Conservation (phyloP, 805 yeast species). For the Myxozyma monticola region DNA sequence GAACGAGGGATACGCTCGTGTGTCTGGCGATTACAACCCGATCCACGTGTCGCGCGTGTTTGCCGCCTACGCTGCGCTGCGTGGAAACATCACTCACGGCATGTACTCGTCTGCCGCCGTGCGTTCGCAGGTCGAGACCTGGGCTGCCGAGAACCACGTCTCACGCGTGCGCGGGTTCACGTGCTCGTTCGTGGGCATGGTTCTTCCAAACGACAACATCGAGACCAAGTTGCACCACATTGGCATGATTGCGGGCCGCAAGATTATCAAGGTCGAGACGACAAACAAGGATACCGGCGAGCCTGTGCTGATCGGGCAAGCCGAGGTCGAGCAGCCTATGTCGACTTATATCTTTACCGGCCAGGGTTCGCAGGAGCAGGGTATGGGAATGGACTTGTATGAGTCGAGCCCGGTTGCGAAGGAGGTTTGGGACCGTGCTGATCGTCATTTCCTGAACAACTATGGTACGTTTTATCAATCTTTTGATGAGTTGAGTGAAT, state of each 20-base stretch:
- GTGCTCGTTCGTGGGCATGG: conserved; percentile 94
- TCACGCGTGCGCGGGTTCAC: conserved; percentile 92
- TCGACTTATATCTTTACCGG: conserved; percentile 98
- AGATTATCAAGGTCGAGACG: conserved; percentile 90
- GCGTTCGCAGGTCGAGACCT: conserved; percentile 91
- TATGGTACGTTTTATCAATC: conserved; percentile 46
- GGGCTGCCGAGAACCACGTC: conserved; percentile 98
- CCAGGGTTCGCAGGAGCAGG: conserved; percentile 99
- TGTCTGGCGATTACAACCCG: conserved; percentile 98
- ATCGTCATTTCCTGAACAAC: conserved; percentile 82
- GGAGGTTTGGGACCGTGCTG: conserved; percentile 98
- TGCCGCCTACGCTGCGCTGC: conserved; percentile 87
- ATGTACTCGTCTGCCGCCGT: conserved; percentile 97
- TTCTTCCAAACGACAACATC: conserved; percentile 88
- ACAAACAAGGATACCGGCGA: conserved; percentile 76
- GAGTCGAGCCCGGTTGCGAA: conserved; percentile 87
- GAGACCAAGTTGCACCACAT: conserved; percentile 87
- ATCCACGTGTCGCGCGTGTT: conserved; percentile 96
- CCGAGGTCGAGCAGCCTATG: conserved; percentile 97
- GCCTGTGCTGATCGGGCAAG: conserved; percentile 86
- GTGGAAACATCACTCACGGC: conserved; percentile 98
- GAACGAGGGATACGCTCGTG: conserved; percentile 94
- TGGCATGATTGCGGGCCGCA: conserved; percentile 99
- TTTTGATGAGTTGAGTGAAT: not conserved
- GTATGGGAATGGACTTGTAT: conserved; percentile 99